These are phyloP conservation scores for Circinella umbellata DNA, from an alignment of 371 early-diverging fungal genomes.

Conservation along the genomic window DNA sequence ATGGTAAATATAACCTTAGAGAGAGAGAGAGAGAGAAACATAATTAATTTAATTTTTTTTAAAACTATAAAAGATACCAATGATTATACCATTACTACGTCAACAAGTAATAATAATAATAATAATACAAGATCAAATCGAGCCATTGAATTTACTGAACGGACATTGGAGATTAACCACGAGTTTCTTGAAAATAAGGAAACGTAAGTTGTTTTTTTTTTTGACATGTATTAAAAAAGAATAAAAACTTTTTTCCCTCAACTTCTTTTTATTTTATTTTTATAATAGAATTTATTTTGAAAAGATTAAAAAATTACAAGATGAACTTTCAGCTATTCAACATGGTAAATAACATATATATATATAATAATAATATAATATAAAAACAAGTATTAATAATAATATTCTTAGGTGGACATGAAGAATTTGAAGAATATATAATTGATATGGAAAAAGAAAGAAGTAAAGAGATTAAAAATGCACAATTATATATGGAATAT, in stretches of 20 bases:
- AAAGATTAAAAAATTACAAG: constrained; percentile 22
- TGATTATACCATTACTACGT: background rate
- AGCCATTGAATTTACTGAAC: constrained; percentile 14
- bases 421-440: constrained; percentile 17
- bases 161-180: constrained; percentile 16
- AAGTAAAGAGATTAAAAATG: constrained; percentile 13
- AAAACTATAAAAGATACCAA: background rate
- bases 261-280: background rate
- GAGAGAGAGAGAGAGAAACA: background rate
- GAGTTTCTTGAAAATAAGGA: constrained; percentile 24
- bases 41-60: background rate
- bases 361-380: too few relatives aligned
- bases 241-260: background rate
- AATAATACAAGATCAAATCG: constrained; percentile 8
- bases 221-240: too few relatives aligned
- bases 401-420: constrained; percentile 15
- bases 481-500: constrained; percentile 13
- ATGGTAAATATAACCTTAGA: background rate
- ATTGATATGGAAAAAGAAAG: constrained; percentile 20
- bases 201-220: constrained; percentile 13
- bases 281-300: constrained; percentile 17
- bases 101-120: background rate
- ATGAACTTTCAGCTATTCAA: constrained; percentile 19
- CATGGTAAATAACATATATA: constrained; percentile 14
- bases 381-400: too few relatives aligned